These are phyloP conservation scores for Penicillium sp. DNA, from an alignment of 2,329 filamentous ascomycete genomes.

Conservation along the genomic window DNA sequence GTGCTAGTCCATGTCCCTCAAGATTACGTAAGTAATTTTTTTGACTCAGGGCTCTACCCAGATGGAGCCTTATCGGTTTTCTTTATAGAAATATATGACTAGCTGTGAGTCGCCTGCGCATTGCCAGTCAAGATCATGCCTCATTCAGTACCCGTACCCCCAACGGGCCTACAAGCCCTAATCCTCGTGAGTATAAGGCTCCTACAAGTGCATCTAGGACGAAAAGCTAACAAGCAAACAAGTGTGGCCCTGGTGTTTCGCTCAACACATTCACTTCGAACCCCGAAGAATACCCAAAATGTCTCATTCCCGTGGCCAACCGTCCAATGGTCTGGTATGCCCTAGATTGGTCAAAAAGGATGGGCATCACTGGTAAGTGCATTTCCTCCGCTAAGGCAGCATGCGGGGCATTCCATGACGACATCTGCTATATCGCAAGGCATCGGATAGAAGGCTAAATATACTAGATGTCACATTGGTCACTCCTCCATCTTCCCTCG, in stretches of 20 bases:
- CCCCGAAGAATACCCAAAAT: slow-evolving; percentile 42
- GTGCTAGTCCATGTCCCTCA: neutral
- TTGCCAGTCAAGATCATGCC: slow-evolving; percentile 25
- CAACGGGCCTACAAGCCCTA: slow-evolving; percentile 51
- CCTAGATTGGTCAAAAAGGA: slow-evolving; percentile 50
- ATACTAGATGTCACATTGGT: slow-evolving; percentile 48
- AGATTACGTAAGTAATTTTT: slow-evolving; percentile 1
- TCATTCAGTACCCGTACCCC: slow-evolving; percentile 53
- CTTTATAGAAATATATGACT: slow-evolving; percentile 2
- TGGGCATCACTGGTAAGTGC: slow-evolving; percentile 49
- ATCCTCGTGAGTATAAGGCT: slow-evolving; percentile 40
- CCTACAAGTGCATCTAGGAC: neutral
- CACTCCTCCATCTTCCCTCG: slow-evolving; percentile 46
- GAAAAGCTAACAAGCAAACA: neutral
- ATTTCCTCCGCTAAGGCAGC: neutral
- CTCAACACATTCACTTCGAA: slow-evolving; percentile 53
- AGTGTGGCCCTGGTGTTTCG: slow-evolving; percentile 45
- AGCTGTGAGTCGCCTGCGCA: neutral
- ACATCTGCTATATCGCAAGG: neutral
- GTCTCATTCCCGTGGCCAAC: slow-evolving; percentile 51
- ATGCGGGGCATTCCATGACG: slow-evolving; percentile 3
- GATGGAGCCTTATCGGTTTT: slow-evolving; percentile 1
- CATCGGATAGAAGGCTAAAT: slow-evolving; percentile 6
- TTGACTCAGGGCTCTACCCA: neutral
- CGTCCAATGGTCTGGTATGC: slow-evolving; percentile 53